Evolutionary conservation across 1,284 basidiomycete genomes (phyloP).

Genomic region (Cryptococcus sp.): DNA sequence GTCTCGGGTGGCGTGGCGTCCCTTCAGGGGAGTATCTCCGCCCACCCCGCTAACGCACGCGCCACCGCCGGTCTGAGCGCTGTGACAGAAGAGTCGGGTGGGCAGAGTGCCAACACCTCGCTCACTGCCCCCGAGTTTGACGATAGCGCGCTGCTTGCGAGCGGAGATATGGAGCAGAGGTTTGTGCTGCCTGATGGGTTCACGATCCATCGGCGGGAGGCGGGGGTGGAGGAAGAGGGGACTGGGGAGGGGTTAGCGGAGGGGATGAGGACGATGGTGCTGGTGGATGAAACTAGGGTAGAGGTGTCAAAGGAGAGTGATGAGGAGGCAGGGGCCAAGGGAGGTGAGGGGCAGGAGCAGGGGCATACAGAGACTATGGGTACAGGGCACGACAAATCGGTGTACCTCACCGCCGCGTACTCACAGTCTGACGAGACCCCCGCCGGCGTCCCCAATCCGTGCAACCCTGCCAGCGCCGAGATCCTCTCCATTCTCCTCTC

Average conservation of each 20-base stretch:
- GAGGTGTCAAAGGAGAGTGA: too few species aligned
- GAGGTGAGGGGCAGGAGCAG: not conserved
- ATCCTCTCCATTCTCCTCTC: constrained; percentile 64
- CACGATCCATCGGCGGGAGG: constrained; percentile 36
- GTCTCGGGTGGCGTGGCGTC: not conserved
- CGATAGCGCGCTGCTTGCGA: constrained; percentile 7
- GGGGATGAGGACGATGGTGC: constrained; percentile 24
- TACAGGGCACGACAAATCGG: constrained; percentile 11
- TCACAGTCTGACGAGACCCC: not conserved
- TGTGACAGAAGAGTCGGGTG: not conserved
- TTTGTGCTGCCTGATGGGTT: constrained; percentile 48
- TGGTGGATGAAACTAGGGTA: constrained; percentile 17
- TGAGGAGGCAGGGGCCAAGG: not conserved
- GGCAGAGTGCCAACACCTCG: too few species aligned
- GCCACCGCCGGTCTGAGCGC: not conserved
- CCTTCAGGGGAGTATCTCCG: too few species aligned
- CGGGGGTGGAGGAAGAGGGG: too few species aligned
- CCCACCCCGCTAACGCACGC: too few species aligned
- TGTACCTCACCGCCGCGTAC: constrained; percentile 21
- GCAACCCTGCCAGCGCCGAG: constrained; percentile 74
- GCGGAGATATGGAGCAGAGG: constrained; percentile 9
- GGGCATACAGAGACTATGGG: constrained; percentile 12
- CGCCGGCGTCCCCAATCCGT: constrained; percentile 63
- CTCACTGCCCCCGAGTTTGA: constrained; percentile 11
- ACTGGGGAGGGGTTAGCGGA: too few species aligned